Conservation (phyloP, 2,329 filamentous ascomycete species). For the Pestalotiopsis sp. region DNA sequence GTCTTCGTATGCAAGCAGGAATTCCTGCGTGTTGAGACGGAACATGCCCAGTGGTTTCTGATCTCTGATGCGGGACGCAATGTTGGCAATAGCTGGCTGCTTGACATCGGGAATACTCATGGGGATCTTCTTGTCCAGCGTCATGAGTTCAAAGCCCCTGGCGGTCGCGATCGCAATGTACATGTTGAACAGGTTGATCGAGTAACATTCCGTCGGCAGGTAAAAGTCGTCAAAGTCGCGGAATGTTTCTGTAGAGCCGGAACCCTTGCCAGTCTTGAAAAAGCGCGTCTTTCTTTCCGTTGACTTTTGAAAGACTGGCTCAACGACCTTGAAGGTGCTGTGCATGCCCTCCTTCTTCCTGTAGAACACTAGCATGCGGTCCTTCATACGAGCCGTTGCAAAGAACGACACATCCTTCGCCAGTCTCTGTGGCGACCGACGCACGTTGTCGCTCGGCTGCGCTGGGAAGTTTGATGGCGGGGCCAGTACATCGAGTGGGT, state of each 20-base stretch:
- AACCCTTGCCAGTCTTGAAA: slow-evolving; percentile 59
- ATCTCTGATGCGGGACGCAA: slow-evolving; percentile 79
- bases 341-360: slow-evolving; percentile 92
- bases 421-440: slow-evolving; percentile 88
- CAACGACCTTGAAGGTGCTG: slow-evolving; percentile 94
- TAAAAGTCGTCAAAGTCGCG: slow-evolving; percentile 99
- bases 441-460: slow-evolving; percentile 69
- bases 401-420: slow-evolving; percentile 97
- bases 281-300: slow-evolving; percentile 78
- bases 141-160: slow-evolving; percentile 93
- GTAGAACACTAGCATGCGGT: slow-evolving; percentile 91
- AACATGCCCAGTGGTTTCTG: slow-evolving; percentile 95
- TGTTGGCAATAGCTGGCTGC: slow-evolving; percentile 77
- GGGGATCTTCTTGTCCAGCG: slow-evolving; percentile 93
- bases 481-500: slow-evolving; percentile 85
- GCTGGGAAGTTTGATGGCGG: slow-evolving; percentile 64
- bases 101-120: slow-evolving; percentile 91
- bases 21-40: slow-evolving; percentile 87
- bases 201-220: slow-evolving; percentile 92
- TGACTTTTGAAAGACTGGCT: slow-evolving; percentile 92
- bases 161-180: slow-evolving; percentile 90
- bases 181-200: slow-evolving; percentile 93
- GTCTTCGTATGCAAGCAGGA: slow-evolving; percentile 91
- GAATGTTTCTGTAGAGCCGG: slow-evolving; percentile 89
- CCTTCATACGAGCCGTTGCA: slow-evolving; percentile 95